Percentiles rank a stretch among this genome's conserved stretches.
Evolutionary conservation across 352 stramenopile species (phyloP).

Genomic region (Aphanomyces invadans): DNA sequence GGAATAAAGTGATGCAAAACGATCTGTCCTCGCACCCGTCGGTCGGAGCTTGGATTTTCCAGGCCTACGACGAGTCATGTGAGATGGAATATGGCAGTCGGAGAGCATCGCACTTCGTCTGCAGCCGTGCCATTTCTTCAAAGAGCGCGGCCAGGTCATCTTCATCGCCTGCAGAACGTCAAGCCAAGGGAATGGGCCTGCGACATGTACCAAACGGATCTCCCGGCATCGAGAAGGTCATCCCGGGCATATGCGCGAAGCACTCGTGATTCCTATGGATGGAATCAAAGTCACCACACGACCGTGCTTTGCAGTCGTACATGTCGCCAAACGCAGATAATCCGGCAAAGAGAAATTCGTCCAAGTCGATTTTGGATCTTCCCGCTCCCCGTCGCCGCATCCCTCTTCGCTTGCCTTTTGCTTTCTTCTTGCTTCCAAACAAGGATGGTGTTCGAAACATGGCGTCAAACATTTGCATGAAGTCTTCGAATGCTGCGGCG

Average conservation of each 20-base stretch:
- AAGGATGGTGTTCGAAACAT: neutral
- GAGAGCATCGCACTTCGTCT: neutral
- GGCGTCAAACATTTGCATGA: neutral
- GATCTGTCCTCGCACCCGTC: neutral
- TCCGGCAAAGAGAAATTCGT: neutral
- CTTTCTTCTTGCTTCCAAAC: neutral
- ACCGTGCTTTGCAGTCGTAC: neutral
- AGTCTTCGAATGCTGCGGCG: neutral
- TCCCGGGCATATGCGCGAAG: too few species aligned
- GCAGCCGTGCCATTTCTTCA: neutral
- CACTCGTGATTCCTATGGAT: neutral
- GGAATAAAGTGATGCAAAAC: neutral
- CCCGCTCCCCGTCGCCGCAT: neutral
- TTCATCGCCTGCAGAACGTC: neutral
- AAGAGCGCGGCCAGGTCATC: neutral
- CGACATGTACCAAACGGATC: neutral
- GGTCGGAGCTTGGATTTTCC: neutral
- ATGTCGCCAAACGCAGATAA: neutral
- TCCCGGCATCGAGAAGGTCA: too few species aligned
- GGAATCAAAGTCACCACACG: neutral
- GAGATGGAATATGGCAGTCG: neutral
- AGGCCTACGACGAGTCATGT: neutral
- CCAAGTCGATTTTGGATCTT: neutral
- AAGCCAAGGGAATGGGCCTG: neutral
- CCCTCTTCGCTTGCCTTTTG: neutral